Percentiles rank a stretch among this genome's conserved stretches.
Conservation (phyloP, 257 asterid species). For the Forsythia suspensa region DNA sequence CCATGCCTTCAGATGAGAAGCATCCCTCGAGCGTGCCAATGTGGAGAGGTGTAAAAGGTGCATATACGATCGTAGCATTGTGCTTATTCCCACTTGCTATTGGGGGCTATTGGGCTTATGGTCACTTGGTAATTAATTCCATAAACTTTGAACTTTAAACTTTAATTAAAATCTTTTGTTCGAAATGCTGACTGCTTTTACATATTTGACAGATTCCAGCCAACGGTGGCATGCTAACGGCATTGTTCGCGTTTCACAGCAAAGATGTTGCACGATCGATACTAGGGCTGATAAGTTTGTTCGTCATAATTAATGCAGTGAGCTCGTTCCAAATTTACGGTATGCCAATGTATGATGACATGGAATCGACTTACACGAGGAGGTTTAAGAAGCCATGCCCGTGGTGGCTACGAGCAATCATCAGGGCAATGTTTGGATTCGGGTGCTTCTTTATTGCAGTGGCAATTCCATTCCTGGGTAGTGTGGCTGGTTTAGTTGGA, state of each 20-base stretch:
- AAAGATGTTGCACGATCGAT: constrained; percentile 49
- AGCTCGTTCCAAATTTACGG: constrained; percentile 87
- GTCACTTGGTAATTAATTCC: constrained; percentile 46
- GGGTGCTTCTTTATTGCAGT: constrained; percentile 68
- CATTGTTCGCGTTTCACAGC: constrained; percentile 56
- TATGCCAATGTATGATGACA: constrained; percentile 77
- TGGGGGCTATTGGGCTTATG: constrained; percentile 91
- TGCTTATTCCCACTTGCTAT: constrained; percentile 82
- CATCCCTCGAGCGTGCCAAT: constrained; percentile 86
- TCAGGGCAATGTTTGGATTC: constrained; percentile 60
- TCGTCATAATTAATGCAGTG: constrained; percentile 64
- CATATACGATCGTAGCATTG: constrained; percentile 63
- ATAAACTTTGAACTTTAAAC: not conserved
- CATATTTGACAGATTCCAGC: constrained; percentile 56
- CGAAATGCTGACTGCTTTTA: not conserved
- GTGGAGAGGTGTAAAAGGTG: constrained; percentile 87
- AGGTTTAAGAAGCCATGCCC: constrained; percentile 71
- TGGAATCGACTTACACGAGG: constrained; percentile 63
- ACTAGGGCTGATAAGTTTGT: constrained; percentile 45
- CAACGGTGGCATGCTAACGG: constrained; percentile 73
- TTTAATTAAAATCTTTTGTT: not conserved
- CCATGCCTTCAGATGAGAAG: constrained; percentile 94
- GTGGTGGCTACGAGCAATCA: constrained; percentile 74
- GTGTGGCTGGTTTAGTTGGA: constrained; percentile 79
- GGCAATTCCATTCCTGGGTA: constrained; percentile 76